Conservation (phyloP, 192 early-diverging fungal species). For the Coemansia umbellata region DNA sequence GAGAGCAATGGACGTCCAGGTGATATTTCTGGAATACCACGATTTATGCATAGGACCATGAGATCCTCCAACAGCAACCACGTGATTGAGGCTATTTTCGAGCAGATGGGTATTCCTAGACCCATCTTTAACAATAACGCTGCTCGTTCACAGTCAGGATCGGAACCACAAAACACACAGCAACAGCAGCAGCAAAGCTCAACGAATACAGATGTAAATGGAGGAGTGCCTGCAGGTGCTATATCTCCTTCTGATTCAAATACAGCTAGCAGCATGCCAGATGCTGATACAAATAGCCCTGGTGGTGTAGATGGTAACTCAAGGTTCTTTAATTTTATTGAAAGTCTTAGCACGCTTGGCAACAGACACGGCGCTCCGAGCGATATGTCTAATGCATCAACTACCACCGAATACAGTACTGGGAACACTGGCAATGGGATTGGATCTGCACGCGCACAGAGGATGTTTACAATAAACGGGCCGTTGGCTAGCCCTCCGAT, state of each 20-base stretch:
- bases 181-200: neutral
- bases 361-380: conserved; percentile 22
- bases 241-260: neutral
- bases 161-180: neutral
- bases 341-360: conserved; percentile 8
- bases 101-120: neutral
- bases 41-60: conserved; percentile 1
- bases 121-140: neutral
- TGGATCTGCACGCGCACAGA: neutral
- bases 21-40: neutral
- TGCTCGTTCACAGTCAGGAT: neutral
- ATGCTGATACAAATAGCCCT: neutral
- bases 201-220: too few species aligned
- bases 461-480: neutral
- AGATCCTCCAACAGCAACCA: neutral
- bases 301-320: neutral
- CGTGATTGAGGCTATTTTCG: conserved; percentile 1
- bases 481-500: neutral
- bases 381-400: conserved; percentile 33
- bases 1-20: neutral
- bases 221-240: too few species aligned
- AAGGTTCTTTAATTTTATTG: conserved; percentile 8
- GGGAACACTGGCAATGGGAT: neutral
- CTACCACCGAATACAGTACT: conserved; percentile 39
- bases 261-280: neutral